These are phyloP conservation scores for Cocos nucifera DNA, from an alignment of 176 grass and related monocot species.

Conservation along the genomic window DNA sequence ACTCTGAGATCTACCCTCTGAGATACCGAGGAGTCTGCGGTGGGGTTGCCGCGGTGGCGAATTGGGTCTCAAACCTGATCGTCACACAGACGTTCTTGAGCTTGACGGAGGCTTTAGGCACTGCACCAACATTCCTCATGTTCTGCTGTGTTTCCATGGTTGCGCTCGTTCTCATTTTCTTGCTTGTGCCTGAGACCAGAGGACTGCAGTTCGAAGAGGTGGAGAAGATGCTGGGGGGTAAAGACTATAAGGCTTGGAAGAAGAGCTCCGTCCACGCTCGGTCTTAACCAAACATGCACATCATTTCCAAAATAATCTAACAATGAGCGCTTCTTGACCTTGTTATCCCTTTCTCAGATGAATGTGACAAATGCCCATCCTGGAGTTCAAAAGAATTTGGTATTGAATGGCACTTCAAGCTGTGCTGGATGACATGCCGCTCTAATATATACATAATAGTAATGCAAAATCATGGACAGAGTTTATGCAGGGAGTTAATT, in stretches of 20 bases:
- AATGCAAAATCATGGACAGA: too few relatives aligned
- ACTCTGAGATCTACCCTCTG: slow-evolving; percentile 96
- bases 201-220: slow-evolving; percentile 86
- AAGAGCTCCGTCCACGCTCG: slow-evolving; percentile 19
- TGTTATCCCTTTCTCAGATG: too few relatives aligned
- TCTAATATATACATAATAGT: too few relatives aligned
- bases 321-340: too few relatives aligned
- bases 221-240: slow-evolving; percentile 71
- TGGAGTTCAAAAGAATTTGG: too few relatives aligned
- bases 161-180: slow-evolving; percentile 51
- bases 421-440: too few relatives aligned
- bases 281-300: not conserved
- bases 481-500: too few relatives aligned
- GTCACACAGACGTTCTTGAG: slow-evolving; percentile 84
- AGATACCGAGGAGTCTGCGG: slow-evolving; percentile 86
- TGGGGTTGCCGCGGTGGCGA: slow-evolving; percentile 80
- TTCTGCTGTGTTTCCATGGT: slow-evolving; percentile 54
- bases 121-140: slow-evolving; percentile 78
- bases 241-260: slow-evolving; percentile 82
- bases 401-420: too few relatives aligned
- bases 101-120: slow-evolving; percentile 77
- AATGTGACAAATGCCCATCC: too few relatives aligned
- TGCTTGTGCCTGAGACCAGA: slow-evolving; percentile 88
- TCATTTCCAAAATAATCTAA: not conserved
- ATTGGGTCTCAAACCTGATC: slow-evolving; percentile 96